phyloP scores from a whole-genome alignment of 2,329 filamentous ascomycete genomes.

The Beauveria australis region DNA sequence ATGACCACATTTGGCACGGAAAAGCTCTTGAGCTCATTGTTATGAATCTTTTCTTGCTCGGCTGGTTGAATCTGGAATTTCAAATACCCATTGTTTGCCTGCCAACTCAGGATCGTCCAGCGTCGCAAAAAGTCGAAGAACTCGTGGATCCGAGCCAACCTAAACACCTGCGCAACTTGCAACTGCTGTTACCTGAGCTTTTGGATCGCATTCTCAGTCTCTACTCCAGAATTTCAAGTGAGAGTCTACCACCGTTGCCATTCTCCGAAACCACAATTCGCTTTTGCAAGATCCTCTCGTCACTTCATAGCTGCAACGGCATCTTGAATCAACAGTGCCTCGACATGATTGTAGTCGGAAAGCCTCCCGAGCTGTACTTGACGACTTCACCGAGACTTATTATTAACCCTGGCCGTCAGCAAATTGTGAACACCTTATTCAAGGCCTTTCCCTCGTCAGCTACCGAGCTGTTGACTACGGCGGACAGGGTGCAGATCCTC shows the following conservation, averaged over 20 bases:
- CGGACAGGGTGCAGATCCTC: slow-evolving; percentile 70
- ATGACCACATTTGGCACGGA: slow-evolving; percentile 95
- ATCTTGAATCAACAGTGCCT: slow-evolving; percentile 52
- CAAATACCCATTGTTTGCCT: slow-evolving; percentile 55
- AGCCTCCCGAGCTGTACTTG: slow-evolving; percentile 39
- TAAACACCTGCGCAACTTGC: slow-evolving; percentile 45
- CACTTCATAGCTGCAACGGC: slow-evolving; percentile 58
- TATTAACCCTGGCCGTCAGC: slow-evolving; percentile 48
- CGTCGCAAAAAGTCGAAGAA: slow-evolving; percentile 23
- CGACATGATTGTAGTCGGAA: slow-evolving; percentile 58
- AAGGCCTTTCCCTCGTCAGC: slow-evolving; percentile 61
- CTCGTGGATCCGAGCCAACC: slow-evolving; percentile 36
- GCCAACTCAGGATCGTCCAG: slow-evolving; percentile 38
- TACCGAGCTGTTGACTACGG: slow-evolving; percentile 59
- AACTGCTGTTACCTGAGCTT: slow-evolving; percentile 60
- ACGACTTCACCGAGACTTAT: slow-evolving; percentile 48
- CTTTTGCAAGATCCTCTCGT: slow-evolving; percentile 61
- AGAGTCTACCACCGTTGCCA: slow-evolving; percentile 62
- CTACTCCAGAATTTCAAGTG: slow-evolving; percentile 62
- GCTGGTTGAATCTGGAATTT: slow-evolving; percentile 79
- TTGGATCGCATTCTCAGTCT: slow-evolving; percentile 66
- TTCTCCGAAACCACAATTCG: slow-evolving; percentile 67
- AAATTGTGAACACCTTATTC: slow-evolving; percentile 58
- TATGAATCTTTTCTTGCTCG: slow-evolving; percentile 73
- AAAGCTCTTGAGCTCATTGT: slow-evolving; percentile 87